These are phyloP conservation scores for Chytriomyces sp. DNA, from an alignment of 192 early-diverging fungal species.

Conservation along the genomic window DNA sequence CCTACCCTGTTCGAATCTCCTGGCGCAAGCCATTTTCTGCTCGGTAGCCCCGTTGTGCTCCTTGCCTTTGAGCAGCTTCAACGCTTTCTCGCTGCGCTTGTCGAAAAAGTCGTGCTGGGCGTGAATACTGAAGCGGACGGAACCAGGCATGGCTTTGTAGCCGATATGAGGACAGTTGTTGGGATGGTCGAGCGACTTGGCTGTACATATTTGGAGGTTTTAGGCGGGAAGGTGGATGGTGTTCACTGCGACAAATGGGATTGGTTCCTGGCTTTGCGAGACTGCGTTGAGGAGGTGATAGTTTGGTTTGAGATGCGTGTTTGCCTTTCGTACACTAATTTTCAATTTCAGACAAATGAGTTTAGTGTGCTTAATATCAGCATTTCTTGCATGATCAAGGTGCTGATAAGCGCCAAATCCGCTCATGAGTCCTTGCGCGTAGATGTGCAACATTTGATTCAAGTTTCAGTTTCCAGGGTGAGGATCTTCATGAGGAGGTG, in stretches of 20 bases:
- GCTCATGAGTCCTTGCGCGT: neutral
- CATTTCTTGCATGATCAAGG: neutral
- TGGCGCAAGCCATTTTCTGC: neutral
- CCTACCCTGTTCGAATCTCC: neutral
- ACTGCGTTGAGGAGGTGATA: constrained; percentile 6
- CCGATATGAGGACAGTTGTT: too few species aligned
- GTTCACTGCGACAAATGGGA: constrained; percentile 6
- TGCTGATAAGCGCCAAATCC: neutral
- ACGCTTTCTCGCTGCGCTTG: neutral
- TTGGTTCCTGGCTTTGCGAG: constrained; percentile 6
- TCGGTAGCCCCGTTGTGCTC: constrained; percentile 19
- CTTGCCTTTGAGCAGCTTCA: neutral
- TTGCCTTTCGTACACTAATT: neutral
- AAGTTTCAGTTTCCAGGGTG: constrained; percentile 3
- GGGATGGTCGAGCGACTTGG: constrained; percentile 13
- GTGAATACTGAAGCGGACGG: too few species aligned
- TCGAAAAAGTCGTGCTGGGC: neutral
- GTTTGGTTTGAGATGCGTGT: neutral
- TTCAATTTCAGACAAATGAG: constrained; percentile 6
- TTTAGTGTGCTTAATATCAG: constrained; percentile 22
- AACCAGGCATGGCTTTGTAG: too few species aligned
- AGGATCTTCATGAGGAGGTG: neutral
- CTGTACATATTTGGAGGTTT: constrained; percentile 1
- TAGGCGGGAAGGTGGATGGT: neutral
- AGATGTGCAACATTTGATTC: constrained; percentile 21